phyloP scores from a whole-genome alignment of 345 rosid species.

The Gossypium anomalum region DNA sequence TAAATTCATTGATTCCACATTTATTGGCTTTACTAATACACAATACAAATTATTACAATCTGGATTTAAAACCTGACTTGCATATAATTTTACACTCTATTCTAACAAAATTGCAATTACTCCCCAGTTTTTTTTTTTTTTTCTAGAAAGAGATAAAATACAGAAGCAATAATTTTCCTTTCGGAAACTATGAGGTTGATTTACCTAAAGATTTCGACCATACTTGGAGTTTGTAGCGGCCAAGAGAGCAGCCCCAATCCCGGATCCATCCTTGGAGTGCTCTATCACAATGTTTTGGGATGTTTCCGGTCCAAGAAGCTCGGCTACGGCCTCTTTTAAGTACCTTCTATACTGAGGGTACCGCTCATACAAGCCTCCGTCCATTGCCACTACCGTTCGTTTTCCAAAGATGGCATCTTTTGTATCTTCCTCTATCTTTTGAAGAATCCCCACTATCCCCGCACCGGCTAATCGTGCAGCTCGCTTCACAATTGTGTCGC shows the following conservation, averaged over 20 bases:
- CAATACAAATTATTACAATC: neutral
- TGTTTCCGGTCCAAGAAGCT: conserved; percentile 56
- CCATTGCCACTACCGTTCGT: conserved; percentile 81
- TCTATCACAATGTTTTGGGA: conserved; percentile 53
- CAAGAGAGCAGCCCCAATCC: conserved; percentile 83
- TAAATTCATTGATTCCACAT: neutral
- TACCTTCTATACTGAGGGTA: conserved; percentile 66
- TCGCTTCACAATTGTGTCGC: conserved; percentile 62
- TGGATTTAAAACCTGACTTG: neutral
- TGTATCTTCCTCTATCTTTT: conserved; percentile 70
- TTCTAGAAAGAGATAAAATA: neutral
- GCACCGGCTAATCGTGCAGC: conserved; percentile 86
- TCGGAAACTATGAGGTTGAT: neutral
- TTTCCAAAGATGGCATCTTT: conserved; percentile 48
- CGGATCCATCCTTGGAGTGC: conserved; percentile 81
- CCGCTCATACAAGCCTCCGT: conserved; percentile 71
- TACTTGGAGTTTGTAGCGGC: conserved; percentile 78
- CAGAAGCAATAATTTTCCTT: neutral
- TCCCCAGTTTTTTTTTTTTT: neutral
- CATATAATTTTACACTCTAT: neutral
- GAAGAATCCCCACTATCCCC: conserved; percentile 77
- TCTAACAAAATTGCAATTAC: conserved; percentile 6
- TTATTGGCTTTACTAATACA: conserved; percentile 13
- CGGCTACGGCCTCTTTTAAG: conserved; percentile 54
- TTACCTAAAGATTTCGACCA: conserved; percentile 34